Percentiles rank a stretch among this genome's conserved stretches.
phyloP scores from a whole-genome alignment of 495 filamentous ascomycete species.

The Penicillium pancosmium region DNA sequence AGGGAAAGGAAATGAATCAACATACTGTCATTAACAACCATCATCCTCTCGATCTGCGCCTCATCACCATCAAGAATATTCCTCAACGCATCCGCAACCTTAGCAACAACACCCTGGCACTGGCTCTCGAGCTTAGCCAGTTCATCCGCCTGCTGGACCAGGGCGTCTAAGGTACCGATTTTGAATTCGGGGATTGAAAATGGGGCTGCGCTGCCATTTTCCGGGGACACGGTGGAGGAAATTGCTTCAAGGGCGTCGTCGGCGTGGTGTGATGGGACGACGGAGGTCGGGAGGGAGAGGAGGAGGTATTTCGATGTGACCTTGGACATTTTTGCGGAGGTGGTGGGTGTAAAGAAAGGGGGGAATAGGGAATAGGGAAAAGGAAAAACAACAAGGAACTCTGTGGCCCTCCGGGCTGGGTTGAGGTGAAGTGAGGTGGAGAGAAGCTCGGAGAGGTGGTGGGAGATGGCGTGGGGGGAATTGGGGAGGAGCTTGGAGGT shows the following conservation, averaged over 20 bases:
- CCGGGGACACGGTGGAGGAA: conserved; percentile 67
- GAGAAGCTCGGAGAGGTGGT: neutral
- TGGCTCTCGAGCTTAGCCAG: conserved; percentile 80
- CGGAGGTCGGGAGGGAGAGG: conserved; percentile 74
- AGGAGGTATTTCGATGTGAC: conserved; percentile 60
- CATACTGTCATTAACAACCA: conserved; percentile 95
- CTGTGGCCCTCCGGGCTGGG: too few species aligned
- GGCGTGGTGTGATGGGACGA: conserved; percentile 68
- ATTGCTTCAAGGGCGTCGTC: conserved; percentile 81
- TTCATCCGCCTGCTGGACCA: conserved; percentile 97
- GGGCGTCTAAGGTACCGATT: conserved; percentile 91
- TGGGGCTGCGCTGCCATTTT: conserved; percentile 74
- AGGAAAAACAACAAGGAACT: too few species aligned
- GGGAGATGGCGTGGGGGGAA: conserved; percentile 7
- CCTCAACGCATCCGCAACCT: conserved; percentile 84
- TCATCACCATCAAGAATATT: conserved; percentile 81
- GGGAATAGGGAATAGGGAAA: neutral
- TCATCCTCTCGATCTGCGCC: conserved; percentile 79
- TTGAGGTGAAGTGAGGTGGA: too few species aligned
- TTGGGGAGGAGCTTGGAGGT: conserved; percentile 21
- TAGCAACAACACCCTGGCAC: conserved; percentile 81
- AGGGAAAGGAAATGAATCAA: conserved; percentile 11
- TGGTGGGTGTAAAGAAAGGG: conserved; percentile 29
- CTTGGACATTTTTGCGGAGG: conserved; percentile 46
- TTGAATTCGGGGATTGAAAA: conserved; percentile 94